These are phyloP conservation scores for Cytospora schulzeri DNA, from an alignment of 2,329 filamentous ascomycete genomes.

Conservation along the genomic window DNA sequence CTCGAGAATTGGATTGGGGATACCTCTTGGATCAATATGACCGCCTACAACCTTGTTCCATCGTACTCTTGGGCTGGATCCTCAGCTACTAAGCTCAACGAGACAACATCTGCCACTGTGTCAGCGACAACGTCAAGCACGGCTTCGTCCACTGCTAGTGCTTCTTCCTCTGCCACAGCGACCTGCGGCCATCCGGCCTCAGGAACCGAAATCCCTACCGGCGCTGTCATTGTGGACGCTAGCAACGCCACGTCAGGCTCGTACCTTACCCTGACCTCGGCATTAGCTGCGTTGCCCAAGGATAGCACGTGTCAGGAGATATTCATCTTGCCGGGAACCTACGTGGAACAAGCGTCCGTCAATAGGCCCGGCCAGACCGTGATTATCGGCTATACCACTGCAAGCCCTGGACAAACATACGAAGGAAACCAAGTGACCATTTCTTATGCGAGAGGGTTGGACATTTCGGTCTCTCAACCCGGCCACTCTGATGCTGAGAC, in stretches of 20 bases:
- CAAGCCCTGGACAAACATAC: conserved; percentile 47
- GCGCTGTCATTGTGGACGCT: conserved; percentile 45
- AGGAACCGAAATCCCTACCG: conserved; percentile 43
- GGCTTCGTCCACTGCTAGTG: conserved; percentile 30
- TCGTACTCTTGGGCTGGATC: conserved; percentile 36
- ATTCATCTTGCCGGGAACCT: conserved; percentile 35
- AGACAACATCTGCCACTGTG: neutral
- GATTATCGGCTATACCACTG: conserved; percentile 52
- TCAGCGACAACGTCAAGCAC: neutral
- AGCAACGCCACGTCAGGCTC: conserved; percentile 33
- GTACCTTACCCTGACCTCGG: conserved; percentile 36
- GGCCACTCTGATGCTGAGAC: conserved; percentile 51
- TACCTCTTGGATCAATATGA: conserved; percentile 45
- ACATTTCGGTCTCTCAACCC: conserved; percentile 13
- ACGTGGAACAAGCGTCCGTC: conserved; percentile 30
- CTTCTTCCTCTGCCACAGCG: conserved; percentile 33
- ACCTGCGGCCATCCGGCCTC: conserved; percentile 43
- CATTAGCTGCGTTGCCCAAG: conserved; percentile 33
- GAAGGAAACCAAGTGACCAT: conserved; percentile 56
- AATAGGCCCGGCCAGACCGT: conserved; percentile 29
- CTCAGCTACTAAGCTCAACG: neutral
- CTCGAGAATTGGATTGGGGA: conserved; percentile 43
- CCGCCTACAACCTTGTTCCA: conserved; percentile 42
- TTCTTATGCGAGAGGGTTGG: conserved; percentile 43
- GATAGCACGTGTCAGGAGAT: conserved; percentile 38